Conservation (phyloP, 108 stramenopile species). For the Seminavis robusta region DNA sequence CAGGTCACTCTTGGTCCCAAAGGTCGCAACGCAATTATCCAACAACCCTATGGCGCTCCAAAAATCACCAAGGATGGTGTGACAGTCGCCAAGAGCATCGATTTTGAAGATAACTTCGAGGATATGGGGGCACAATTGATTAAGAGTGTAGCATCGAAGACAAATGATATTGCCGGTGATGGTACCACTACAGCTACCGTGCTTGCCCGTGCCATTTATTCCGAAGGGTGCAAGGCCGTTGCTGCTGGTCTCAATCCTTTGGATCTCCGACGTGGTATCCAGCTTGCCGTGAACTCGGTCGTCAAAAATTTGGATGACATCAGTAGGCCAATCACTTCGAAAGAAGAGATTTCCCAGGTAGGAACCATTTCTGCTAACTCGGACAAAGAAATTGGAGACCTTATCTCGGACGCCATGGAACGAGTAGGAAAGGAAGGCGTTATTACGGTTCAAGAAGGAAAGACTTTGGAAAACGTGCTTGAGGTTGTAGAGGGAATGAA, state of each 20-base stretch:
- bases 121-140: conserved; percentile 98
- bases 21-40: conserved; percentile 99
- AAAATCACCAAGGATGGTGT: conserved; percentile 99
- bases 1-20: conserved; percentile 99
- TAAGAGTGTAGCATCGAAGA: conserved; percentile 95
- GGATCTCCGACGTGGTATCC: conserved; percentile 95
- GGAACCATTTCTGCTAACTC: conserved; percentile 99
- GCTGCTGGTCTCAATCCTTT: conserved; percentile 99
- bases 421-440: conserved; percentile 99
- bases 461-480: conserved; percentile 98
- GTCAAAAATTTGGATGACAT: conserved; percentile 85
- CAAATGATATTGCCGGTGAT: conserved; percentile 99
- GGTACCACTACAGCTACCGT: conserved; percentile 99
- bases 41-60: conserved; percentile 98
- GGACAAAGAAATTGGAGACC: conserved; percentile 90
- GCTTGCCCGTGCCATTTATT: conserved; percentile 96
- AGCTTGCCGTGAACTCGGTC: conserved; percentile 91
- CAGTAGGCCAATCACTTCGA: conserved; percentile 91
- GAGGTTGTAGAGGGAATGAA: conserved; percentile 99
- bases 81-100: conserved; percentile 99
- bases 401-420: conserved; percentile 99
- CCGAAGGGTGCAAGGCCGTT: conserved; percentile 99
- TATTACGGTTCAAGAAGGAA: conserved; percentile 99
- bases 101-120: conserved; percentile 98
- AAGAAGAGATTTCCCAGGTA: conserved; percentile 97